Evolutionary conservation across 2,329 filamentous ascomycete species (phyloP).

Genomic region (Phaeomoniella chlamydospora): DNA sequence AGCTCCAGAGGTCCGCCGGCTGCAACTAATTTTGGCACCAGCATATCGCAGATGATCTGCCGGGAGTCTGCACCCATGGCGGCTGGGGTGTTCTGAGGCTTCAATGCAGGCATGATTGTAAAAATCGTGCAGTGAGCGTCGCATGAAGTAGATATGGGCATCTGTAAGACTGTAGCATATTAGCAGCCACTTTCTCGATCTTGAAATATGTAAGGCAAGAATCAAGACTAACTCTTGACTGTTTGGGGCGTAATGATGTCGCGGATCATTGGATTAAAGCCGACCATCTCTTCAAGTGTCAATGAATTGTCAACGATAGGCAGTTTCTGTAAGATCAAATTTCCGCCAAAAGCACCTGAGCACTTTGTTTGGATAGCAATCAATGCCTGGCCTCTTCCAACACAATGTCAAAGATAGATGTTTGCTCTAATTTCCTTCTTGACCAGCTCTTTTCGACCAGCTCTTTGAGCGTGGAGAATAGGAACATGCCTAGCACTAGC

Average conservation of each 20-base stretch:
- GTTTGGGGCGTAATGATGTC: not conserved
- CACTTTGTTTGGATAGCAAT: not conserved
- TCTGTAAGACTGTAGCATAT: not conserved
- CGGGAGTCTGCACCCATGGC: not conserved
- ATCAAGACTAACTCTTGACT: not conserved
- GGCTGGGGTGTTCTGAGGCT: not conserved
- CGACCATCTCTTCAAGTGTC: not conserved
- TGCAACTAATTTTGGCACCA: not conserved
- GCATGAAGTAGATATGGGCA: not conserved
- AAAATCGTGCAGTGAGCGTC: not conserved
- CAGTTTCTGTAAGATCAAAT: not conserved
- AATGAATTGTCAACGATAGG: not conserved
- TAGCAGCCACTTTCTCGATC: too few relatives aligned
- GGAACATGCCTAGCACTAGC: not conserved
- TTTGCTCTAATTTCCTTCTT: too few relatives aligned
- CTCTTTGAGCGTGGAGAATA: not conserved
- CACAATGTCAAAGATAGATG: not conserved
- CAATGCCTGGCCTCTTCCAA: not conserved
- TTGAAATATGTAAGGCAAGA: not conserved
- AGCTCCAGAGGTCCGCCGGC: not conserved
- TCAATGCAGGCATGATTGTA: not conserved
- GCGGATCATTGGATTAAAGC: not conserved
- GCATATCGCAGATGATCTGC: not conserved
- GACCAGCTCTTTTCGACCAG: not conserved
- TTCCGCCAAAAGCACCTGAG: not conserved